Evolutionary conservation across 2,329 filamentous ascomycete species (phyloP).

Genomic region (Stromatinia cepivora): DNA sequence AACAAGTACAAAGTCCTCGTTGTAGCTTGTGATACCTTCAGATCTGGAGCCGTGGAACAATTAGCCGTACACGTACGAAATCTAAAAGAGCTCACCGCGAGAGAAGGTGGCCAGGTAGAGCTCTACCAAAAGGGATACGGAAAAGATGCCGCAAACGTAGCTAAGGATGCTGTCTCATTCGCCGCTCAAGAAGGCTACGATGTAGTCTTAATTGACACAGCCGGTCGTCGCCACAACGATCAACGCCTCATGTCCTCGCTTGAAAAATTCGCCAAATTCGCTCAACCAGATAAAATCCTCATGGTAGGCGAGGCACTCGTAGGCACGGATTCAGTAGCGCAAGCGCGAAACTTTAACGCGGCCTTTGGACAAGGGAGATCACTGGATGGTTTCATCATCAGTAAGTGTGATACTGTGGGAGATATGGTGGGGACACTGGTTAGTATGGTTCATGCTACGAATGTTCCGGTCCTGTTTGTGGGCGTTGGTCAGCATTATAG

Average conservation of each 20-base stretch:
- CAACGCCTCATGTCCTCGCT: slow-evolving; percentile 92
- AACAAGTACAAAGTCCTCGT: slow-evolving; percentile 96
- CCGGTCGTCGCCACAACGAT: slow-evolving; percentile 92
- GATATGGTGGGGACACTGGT: slow-evolving; percentile 89
- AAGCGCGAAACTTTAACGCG: slow-evolving; percentile 94
- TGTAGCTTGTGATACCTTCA: slow-evolving; percentile 94
- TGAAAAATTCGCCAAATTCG: slow-evolving; percentile 96
- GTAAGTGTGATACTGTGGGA: slow-evolving; percentile 98
- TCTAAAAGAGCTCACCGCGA: slow-evolving; percentile 79
- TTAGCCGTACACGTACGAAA: slow-evolving; percentile 93
- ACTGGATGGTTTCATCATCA: slow-evolving; percentile 96
- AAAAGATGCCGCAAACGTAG: slow-evolving; percentile 93
- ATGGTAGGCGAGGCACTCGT: slow-evolving; percentile 93
- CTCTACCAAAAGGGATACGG: slow-evolving; percentile 97
- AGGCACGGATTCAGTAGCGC: slow-evolving; percentile 90
- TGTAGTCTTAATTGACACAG: slow-evolving; percentile 95
- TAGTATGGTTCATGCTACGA: slow-evolving; percentile 95
- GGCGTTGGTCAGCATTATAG: slow-evolving; percentile 72
- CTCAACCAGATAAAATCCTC: slow-evolving; percentile 94
- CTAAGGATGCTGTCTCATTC: slow-evolving; percentile 86
- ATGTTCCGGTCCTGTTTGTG: slow-evolving; percentile 92
- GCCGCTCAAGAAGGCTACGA: slow-evolving; percentile 77
- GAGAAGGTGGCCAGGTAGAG: slow-evolving; percentile 83
- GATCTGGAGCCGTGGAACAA: slow-evolving; percentile 95
- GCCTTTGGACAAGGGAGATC: slow-evolving; percentile 79